phyloP scores from a whole-genome alignment of 2,329 filamentous ascomycete genomes.

The Atkinsonella hypoxylon region DNA sequence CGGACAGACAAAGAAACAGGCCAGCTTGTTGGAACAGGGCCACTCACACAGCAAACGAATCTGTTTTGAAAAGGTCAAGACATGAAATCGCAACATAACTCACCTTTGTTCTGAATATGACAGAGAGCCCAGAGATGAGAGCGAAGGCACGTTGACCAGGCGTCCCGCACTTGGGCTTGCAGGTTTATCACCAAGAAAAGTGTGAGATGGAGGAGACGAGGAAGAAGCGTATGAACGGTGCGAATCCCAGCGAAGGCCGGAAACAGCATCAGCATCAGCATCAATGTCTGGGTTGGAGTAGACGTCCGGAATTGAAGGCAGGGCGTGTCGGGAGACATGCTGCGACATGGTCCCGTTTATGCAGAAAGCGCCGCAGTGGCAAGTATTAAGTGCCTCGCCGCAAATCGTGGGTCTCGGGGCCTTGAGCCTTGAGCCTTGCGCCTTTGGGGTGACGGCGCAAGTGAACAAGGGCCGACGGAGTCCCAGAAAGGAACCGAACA shows the following conservation, averaged over 20 bases:
- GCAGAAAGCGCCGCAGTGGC: conserved; percentile 9
- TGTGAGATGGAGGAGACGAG: conserved; percentile 12
- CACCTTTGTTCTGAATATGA: conserved; percentile 16
- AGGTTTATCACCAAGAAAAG: conserved; percentile 22
- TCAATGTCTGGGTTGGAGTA: conserved; percentile 4
- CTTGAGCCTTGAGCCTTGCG: too few species aligned
- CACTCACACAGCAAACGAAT: not conserved
- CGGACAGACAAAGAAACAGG: not conserved
- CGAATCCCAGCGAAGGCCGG: conserved; percentile 2
- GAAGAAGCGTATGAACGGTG: conserved; percentile 8
- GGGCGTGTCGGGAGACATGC: conserved; percentile 34
- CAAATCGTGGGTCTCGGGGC: conserved; percentile 3
- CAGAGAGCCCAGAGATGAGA: conserved; percentile 12
- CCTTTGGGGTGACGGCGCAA: not conserved
- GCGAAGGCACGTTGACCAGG: conserved; percentile 13
- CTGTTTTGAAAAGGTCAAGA: not conserved
- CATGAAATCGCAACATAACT: conserved; percentile 5
- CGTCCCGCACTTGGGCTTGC: conserved; percentile 34
- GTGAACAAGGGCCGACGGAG: not conserved
- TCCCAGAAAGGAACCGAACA: not conserved
- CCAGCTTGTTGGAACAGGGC: not conserved
- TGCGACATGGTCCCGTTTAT: conserved; percentile 36
- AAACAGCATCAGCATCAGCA: not conserved
- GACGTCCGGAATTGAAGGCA: conserved; percentile 19
- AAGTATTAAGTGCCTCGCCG: conserved; percentile 5